Evolutionary conservation across 1,139 yeast genomes (phyloP).

Genomic region (Saccharomyces hybrid): DNA sequence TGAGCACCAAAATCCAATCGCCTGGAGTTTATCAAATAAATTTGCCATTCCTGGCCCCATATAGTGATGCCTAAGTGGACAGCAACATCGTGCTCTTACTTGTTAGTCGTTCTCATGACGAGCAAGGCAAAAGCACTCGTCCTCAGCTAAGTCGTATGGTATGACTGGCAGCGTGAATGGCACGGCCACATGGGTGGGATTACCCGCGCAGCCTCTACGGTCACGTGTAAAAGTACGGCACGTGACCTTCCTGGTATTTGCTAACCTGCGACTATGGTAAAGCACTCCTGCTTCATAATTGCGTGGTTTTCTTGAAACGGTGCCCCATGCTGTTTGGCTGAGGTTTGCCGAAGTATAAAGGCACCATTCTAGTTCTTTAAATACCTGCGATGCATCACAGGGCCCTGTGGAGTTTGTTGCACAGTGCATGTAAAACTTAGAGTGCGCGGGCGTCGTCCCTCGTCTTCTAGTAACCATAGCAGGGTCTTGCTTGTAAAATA

Average conservation of each 20-base stretch:
- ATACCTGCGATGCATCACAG: slow-evolving; percentile 28
- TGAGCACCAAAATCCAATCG: not conserved
- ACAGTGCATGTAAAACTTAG: slow-evolving; percentile 36
- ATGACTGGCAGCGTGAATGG: not conserved
- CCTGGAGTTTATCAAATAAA: not conserved
- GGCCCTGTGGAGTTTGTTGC: slow-evolving; percentile 27
- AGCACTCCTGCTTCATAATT: slow-evolving; percentile 55
- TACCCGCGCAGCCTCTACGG: not conserved
- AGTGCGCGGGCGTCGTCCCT: slow-evolving; percentile 36
- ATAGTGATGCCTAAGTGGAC: no score
- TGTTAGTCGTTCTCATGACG: not conserved
- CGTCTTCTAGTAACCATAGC: slow-evolving; percentile 21
- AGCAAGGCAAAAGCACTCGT: not conserved
- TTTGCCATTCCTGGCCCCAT: not conserved
- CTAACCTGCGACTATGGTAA: slow-evolving; percentile 25
- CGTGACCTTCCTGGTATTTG: not conserved
- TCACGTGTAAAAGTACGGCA: not conserved
- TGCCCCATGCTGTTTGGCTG: slow-evolving; percentile 68
- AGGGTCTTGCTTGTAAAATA: slow-evolving; percentile 24
- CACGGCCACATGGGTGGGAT: not conserved
- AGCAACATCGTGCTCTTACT: not conserved
- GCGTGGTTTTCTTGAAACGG: slow-evolving; percentile 15
- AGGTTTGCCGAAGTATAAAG: slow-evolving; percentile 60
- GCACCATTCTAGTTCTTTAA: slow-evolving; percentile 46
- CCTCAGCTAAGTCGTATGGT: not conserved